Evolutionary conservation across 768 basidiomycete species (phyloP), one percentile per base, ranked within the genome.

Genomic region (Suillus paluster): DNA sequence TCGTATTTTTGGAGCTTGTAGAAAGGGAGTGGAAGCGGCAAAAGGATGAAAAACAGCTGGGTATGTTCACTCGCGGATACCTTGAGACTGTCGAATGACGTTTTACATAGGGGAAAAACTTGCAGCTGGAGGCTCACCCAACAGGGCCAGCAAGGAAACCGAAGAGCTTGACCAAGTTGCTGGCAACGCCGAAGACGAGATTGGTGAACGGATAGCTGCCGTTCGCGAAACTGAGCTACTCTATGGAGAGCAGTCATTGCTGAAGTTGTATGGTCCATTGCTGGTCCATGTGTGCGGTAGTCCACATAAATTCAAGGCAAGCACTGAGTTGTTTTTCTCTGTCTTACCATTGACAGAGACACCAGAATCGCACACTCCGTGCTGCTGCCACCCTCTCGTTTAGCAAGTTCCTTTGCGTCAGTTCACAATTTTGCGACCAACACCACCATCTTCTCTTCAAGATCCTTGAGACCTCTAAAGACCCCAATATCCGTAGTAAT

Each of bases 131-230:
- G 79, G 69, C 59, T 72, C 75, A 38, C 69, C 75, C 27, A 73
- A 75, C 66, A 78, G 78, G 30, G 72, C 74, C 9, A 74, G 83
- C 39, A 92, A 87, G 62, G 85, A 86, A 11, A 63, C 82, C 62
- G 95, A 97, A 70, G 97, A 99, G 71, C 86, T 99, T 0, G 97
- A 99, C 66, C 95, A 97, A 68, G 97, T 99, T 11, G 95, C 92
- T 9, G 97, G 97, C 7, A 97, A 96, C 70, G 95, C 95, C 5
- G 97, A 99, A 73, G 97, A 99, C 71, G 97, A 99, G 69, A 97
- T 98, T 66, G 97, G 95, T 15, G 97, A 99, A 61, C 84, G 90
- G 10, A 91, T 99, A 42, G 88, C 90, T 2, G 84, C 79, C 2
- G 85, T 97, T 59, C 82, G 95, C 34, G 97, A 99, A 78, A 83